These are phyloP conservation scores for Phyllostachys edulis DNA, from an alignment of 176 grass and related monocot genomes.

Conservation along the genomic window DNA sequence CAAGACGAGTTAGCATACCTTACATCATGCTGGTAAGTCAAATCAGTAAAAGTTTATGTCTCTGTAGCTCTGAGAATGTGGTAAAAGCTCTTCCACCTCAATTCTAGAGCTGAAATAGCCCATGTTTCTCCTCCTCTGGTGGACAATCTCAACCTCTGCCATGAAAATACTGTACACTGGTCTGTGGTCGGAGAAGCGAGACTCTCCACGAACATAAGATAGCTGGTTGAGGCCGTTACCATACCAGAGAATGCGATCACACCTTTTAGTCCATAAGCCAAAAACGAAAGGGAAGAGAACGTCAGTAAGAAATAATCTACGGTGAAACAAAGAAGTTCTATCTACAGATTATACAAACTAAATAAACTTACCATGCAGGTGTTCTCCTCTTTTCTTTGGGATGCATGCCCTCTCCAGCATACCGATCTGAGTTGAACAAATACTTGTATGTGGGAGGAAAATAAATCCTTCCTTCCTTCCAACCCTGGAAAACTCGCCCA, in stretches of 20 bases:
- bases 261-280: slow-evolving; percentile 47
- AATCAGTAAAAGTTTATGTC: slow-evolving; percentile 55
- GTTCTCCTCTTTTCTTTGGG: slow-evolving; percentile 84
- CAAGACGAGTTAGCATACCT: slow-evolving; percentile 37
- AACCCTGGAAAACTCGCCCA: slow-evolving; percentile 80
- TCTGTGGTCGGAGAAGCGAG: slow-evolving; percentile 85
- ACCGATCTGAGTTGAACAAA: slow-evolving; percentile 85
- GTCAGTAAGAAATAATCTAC: background rate
- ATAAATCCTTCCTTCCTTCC: slow-evolving; percentile 93
- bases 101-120: slow-evolving; percentile 72
- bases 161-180: slow-evolving; percentile 78
- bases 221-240: slow-evolving; percentile 71
- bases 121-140: slow-evolving; percentile 54
- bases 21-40: slow-evolving; percentile 25
- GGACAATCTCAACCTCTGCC: slow-evolving; percentile 75
- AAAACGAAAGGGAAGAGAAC: slow-evolving; percentile 1
- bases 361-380: slow-evolving; percentile 68
- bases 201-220: slow-evolving; percentile 76
- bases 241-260: slow-evolving; percentile 83
- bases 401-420: slow-evolving; percentile 68
- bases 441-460: slow-evolving; percentile 95
- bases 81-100: slow-evolving; percentile 88
- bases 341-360: background rate
- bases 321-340: background rate
- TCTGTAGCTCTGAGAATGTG: slow-evolving; percentile 56